Percentiles rank a stretch among this genome's conserved stretches.
Evolutionary conservation across 257 asterid genomes (phyloP).

Genomic region (Eucommia ulmoides): DNA sequence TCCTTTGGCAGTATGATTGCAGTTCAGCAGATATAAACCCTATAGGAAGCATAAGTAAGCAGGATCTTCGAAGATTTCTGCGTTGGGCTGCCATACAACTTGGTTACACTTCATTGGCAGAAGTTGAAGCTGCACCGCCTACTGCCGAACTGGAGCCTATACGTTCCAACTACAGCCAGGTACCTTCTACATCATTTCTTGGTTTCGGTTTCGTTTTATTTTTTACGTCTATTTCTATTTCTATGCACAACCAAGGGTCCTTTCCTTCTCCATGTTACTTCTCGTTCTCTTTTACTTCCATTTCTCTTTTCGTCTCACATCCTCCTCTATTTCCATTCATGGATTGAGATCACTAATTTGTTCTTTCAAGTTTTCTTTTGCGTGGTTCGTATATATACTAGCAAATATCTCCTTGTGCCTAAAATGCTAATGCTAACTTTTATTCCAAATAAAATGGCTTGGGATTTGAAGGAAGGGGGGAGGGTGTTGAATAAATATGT

Average conservation of each 20-base stretch:
- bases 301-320: background rate
- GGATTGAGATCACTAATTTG: background rate
- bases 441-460: too few species aligned
- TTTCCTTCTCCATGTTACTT: background rate
- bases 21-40: conserved; percentile 98
- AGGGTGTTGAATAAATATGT: too few species aligned
- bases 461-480: too few species aligned
- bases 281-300: background rate
- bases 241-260: background rate
- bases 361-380: background rate
- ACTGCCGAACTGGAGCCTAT: conserved; percentile 93
- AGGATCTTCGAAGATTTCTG: conserved; percentile 66
- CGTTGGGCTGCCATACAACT: conserved; percentile 86
- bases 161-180: conserved; percentile 80
- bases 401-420: too few species aligned
- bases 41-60: conserved; percentile 90
- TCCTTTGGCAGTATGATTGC: conserved; percentile 74
- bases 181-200: conserved; percentile 11
- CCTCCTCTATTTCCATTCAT: background rate
- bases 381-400: too few species aligned
- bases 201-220: background rate
- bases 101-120: conserved; percentile 80
- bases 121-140: conserved; percentile 88
- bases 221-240: background rate
- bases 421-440: too few species aligned